A percentile compares a stretch with the other conserved stretches of the same genome.
These are phyloP conservation scores for Eucommia ulmoides DNA, from an alignment of 257 asterid genomes.

Conservation along the genomic window DNA sequence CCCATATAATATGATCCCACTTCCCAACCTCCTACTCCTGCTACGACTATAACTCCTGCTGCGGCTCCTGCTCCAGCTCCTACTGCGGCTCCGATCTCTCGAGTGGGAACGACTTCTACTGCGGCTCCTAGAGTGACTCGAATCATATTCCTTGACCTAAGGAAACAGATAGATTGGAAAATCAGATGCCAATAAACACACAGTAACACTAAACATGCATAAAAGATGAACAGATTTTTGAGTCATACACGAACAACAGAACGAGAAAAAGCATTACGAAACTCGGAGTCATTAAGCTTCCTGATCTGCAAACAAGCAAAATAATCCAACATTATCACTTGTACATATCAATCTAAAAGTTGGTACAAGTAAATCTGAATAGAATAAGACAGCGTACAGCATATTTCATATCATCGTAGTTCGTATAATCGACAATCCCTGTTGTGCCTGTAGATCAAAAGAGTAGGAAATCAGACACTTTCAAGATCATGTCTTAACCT, in stretches of 20 bases:
- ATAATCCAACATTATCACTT: neutral
- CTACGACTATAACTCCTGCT: conserved; percentile 44
- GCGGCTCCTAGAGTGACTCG: conserved; percentile 65
- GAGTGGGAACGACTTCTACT: conserved; percentile 35
- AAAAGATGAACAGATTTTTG: neutral
- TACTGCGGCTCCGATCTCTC: conserved; percentile 12
- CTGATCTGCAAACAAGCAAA: conserved; percentile 40
- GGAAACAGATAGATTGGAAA: neutral
- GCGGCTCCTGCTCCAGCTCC: conserved; percentile 33
- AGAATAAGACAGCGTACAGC: conserved; percentile 38
- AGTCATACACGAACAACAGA: conserved; percentile 60
- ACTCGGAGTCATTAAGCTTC: conserved; percentile 93
- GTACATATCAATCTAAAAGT: neutral
- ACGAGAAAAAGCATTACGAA: conserved; percentile 80
- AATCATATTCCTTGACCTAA: conserved; percentile 84
- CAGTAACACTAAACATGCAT: neutral
- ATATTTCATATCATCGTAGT: conserved; percentile 78
- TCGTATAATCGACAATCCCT: conserved; percentile 88
- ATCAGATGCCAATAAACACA: neutral
- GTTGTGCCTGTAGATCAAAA: conserved; percentile 51
- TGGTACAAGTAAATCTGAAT: neutral
- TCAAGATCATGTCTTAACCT: neutral
- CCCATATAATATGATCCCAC: neutral
- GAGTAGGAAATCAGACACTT: neutral
- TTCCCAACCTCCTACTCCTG: conserved; percentile 28